phyloP scores from a whole-genome alignment of 805 yeast genomes.

The Ogataea naganishii region DNA sequence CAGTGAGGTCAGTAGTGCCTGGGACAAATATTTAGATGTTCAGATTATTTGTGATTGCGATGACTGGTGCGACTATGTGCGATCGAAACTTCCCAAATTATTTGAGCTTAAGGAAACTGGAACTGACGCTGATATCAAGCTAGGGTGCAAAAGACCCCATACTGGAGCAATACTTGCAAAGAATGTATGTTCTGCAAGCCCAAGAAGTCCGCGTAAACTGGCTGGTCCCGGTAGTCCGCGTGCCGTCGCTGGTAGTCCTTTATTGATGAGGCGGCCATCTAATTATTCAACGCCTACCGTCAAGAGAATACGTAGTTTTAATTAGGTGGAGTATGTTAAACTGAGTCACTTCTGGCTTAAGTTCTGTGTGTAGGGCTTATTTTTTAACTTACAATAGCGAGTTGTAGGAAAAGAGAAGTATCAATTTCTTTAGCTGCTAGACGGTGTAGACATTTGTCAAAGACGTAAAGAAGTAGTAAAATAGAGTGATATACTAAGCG shows the following conservation, averaged over 20 bases:
- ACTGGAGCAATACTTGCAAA: background rate
- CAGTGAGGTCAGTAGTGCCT: conserved; percentile 50
- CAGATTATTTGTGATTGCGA: conserved; percentile 80
- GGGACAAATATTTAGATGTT: conserved; percentile 71
- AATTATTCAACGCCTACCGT: background rate
- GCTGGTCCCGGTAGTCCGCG: background rate
- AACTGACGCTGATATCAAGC: conserved; percentile 3
- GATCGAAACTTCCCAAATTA: conserved; percentile 47
- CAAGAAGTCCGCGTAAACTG: conserved; percentile 5
- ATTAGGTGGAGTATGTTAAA: too few species aligned
- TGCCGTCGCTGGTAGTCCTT: background rate
- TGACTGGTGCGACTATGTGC: conserved; percentile 55
- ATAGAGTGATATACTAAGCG: too few species aligned
- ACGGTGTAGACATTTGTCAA: too few species aligned
- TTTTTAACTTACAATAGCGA: too few species aligned
- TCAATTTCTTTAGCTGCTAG: too few species aligned
- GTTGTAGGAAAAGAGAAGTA: too few species aligned
- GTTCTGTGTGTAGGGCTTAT: too few species aligned
- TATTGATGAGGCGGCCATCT: too few species aligned
- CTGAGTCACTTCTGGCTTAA: too few species aligned
- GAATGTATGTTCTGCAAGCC: conserved; percentile 3
- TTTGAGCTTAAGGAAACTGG: conserved; percentile 40
- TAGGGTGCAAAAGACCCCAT: background rate
- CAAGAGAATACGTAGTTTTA: too few species aligned
- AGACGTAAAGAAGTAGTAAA: too few species aligned